Percentiles rank a stretch among this genome's conserved stretches.
These are phyloP conservation scores for Cephalotrichum gorgonifer DNA, from an alignment of 2,329 filamentous ascomycete species.

Conservation along the genomic window DNA sequence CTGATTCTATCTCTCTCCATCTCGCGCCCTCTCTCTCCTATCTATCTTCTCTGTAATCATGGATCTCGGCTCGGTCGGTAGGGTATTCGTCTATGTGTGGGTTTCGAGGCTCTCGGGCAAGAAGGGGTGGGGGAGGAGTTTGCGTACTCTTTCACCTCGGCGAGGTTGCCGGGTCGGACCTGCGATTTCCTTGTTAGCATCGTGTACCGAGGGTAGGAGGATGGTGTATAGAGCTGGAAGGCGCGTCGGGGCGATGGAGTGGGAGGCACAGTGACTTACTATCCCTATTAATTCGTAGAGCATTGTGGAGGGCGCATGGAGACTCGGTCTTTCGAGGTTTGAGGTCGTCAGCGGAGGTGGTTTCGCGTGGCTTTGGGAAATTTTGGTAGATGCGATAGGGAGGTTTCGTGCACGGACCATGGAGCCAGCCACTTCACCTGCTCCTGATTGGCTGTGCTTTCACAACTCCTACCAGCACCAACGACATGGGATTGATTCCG, in stretches of 20 bases:
- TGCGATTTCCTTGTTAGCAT: constrained; percentile 23
- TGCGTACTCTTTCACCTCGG: constrained; percentile 88
- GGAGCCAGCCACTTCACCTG: no score
- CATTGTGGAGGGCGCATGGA: constrained; percentile 48
- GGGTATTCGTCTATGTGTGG: constrained; percentile 4
- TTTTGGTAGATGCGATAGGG: no score
- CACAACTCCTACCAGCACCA: no score
- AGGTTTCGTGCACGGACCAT: no score
- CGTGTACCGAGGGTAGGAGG: constrained; percentile 5
- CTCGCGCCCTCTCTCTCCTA: background rate
- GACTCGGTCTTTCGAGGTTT: background rate
- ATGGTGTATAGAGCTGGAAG: background rate
- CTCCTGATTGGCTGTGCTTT: no score
- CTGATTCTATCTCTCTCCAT: background rate
- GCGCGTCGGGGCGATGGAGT: background rate
- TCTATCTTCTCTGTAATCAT: background rate
- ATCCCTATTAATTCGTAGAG: constrained; percentile 96
- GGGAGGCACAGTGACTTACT: constrained; percentile 54
- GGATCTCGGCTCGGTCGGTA: background rate
- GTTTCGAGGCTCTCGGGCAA: constrained; percentile 3
- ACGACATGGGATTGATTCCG: no score
- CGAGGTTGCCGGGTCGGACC: constrained; percentile 84
- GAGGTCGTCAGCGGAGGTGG: no score
- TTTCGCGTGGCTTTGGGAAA: background rate
- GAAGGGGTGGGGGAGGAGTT: constrained; percentile 9